Conservation (phyloP, 2,329 filamentous ascomycete species). For the Sporothrix globosa region DNA sequence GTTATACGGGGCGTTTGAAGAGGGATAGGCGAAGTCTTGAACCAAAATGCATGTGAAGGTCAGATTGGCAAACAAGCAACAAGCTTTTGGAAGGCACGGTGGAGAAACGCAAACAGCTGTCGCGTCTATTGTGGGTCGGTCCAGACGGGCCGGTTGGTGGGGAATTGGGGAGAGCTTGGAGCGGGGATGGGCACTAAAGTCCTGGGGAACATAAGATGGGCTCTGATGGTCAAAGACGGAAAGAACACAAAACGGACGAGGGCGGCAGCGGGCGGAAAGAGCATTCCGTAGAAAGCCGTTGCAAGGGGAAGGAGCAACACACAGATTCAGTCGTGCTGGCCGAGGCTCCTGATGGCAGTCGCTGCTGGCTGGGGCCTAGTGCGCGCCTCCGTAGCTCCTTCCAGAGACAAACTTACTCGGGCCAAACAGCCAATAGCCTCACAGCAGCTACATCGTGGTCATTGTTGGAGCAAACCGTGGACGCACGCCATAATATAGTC, state of each 20-base stretch:
- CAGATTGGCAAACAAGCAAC: background rate
- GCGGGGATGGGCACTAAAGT: background rate
- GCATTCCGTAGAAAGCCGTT: background rate
- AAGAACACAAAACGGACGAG: background rate
- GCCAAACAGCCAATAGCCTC: background rate
- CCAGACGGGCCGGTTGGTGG: background rate
- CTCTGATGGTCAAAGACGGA: background rate
- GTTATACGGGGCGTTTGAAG: background rate
- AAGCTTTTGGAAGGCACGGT: constrained; percentile 3
- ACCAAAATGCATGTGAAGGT: background rate
- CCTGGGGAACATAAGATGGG: background rate
- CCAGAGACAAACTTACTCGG: background rate
- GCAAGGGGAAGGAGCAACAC: background rate
- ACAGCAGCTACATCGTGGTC: background rate
- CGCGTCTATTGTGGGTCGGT: constrained; percentile 6
- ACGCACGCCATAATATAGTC: background rate
- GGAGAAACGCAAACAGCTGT: constrained; percentile 14
- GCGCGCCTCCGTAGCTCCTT: background rate
- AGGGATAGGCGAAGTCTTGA: background rate
- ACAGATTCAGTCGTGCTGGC: constrained; percentile 14
- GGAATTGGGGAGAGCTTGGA: background rate
- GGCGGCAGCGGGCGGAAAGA: background rate
- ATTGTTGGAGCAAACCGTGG: background rate
- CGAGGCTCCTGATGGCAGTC: background rate
- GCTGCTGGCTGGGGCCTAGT: background rate